Base-by-base conservation (phyloP, 2,329 filamentous ascomycete species). In the Xylaria sp. region DNA sequence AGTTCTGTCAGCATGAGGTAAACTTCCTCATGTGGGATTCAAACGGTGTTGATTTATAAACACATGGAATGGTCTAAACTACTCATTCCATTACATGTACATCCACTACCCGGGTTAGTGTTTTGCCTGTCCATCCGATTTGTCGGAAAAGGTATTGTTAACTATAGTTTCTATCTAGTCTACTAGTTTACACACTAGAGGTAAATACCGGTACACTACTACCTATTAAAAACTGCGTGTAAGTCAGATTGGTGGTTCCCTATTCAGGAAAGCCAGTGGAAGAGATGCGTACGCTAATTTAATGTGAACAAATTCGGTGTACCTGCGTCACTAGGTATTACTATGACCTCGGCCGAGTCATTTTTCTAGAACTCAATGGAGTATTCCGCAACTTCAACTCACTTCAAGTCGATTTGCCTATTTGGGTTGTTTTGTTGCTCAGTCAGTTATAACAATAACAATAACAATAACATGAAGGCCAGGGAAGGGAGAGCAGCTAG, bases 241-340 rank as follows among this genome's bases (percentile, higher is more conserved):
- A 44, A n/a, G 38, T 31, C 29, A 42, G 33, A 27, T 22, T 55
- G 33, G 25, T 13, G 17, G 31, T 57, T 44, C 22, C 54, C 38
- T 57, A 44, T 57, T 57, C 38, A 11, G 54, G 54, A 44, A 57
- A 57, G 54, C 22, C 31, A 45, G 9, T 17, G 38, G 25, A 33
- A 31, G 38, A n/a, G 15, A 44, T 55, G 22, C n/a, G 5, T 42
- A 42, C 33, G 11, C 51, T 55, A 55, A 31, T 42, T 39, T n/a
- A 20, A 36, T 17, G 20, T 33, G 51, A 39, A 27, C 33, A 7
- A 51, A 33, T 51, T 57, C 57, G 44, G 20, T 61, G 44, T 61
- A 65, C 63, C 51, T 61, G 63, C 63, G 57, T 45, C 36, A 61
- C 63, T 65, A 25, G 57, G 63, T 29, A 61, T 53, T 51, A 15